A percentile compares a stretch with the other conserved stretches of the same genome.
These are phyloP conservation scores for Neophaeococcomyces mojaviensis DNA, from an alignment of 2,329 filamentous ascomycete genomes.

Conservation along the genomic window DNA sequence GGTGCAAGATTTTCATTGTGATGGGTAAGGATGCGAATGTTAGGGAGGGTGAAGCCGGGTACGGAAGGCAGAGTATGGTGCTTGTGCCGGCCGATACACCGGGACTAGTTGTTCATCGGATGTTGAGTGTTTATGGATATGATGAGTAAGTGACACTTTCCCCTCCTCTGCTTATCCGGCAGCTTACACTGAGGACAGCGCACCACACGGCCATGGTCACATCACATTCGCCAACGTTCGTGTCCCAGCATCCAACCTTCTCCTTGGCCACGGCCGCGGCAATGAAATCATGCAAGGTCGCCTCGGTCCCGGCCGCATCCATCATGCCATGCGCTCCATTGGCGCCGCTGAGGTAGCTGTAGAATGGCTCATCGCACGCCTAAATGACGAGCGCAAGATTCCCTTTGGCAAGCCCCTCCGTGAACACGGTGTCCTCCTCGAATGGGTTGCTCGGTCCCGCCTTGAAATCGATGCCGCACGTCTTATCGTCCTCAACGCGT, in stretches of 20 bases:
- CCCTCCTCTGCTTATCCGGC: neutral
- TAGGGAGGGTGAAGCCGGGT: constrained; percentile 57
- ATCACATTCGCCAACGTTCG: constrained; percentile 82
- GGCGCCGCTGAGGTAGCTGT: constrained; percentile 83
- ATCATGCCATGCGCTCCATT: constrained; percentile 94
- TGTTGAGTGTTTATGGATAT: constrained; percentile 90
- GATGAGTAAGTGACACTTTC: constrained; percentile 51
- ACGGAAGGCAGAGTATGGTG: constrained; percentile 87
- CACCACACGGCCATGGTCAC: constrained; percentile 94
- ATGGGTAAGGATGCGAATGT: constrained; percentile 78
- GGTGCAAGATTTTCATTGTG: constrained; percentile 87
- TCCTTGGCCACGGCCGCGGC: constrained; percentile 84
- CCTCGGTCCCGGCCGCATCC: constrained; percentile 89
- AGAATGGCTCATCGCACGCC: constrained; percentile 87
- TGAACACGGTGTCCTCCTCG: constrained; percentile 87
- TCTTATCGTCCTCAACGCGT: constrained; percentile 84
- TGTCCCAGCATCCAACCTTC: constrained; percentile 77
- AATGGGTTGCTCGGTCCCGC: constrained; percentile 86
- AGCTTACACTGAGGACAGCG: constrained; percentile 45
- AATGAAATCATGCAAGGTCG: constrained; percentile 98
- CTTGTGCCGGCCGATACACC: constrained; percentile 77
- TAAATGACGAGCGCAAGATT: constrained; percentile 92
- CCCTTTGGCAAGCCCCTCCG: constrained; percentile 72
- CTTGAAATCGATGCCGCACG: constrained; percentile 90
- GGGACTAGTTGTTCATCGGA: constrained; percentile 85